A percentile compares a stretch with the other conserved stretches of the same genome.
These are phyloP conservation scores for Fraxinus platypoda DNA, from an alignment of 305 asterid genomes.

Conservation along the genomic window DNA sequence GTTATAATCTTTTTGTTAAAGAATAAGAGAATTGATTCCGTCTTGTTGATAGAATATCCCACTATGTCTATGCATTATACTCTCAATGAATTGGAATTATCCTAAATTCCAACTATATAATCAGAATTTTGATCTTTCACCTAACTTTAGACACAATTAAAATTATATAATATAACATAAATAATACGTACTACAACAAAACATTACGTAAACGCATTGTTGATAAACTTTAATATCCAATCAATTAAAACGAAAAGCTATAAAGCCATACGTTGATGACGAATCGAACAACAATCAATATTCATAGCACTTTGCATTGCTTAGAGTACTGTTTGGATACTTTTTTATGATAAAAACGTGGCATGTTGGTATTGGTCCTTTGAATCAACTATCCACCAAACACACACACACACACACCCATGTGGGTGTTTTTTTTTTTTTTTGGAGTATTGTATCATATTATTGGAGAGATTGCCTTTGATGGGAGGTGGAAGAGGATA, in stretches of 20 bases:
- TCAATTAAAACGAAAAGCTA: neutral
- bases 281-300: neutral
- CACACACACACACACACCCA: neutral
- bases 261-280: neutral
- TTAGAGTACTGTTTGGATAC: neutral
- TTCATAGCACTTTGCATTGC: neutral
- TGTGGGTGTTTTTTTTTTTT: neutral
- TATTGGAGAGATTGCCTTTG: neutral
- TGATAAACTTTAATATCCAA: neutral
- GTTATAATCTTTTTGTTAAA: too few relatives aligned
- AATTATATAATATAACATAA: neutral
- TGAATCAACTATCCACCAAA: neutral
- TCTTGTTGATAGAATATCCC: neutral
- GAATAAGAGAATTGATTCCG: neutral
- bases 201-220: neutral
- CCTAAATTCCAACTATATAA: neutral
- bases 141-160: neutral
- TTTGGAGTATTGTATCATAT: neutral
- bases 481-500: slow-evolving; percentile 5
- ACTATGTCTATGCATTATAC: neutral
- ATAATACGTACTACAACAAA: neutral
- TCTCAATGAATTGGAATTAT: neutral
- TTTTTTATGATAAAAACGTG: neutral
- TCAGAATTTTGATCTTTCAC: neutral
- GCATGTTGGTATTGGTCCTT: neutral